Evolutionary conservation across 176 grass and related monocot species (phyloP).

Genomic region (Puya raimondii): DNA sequence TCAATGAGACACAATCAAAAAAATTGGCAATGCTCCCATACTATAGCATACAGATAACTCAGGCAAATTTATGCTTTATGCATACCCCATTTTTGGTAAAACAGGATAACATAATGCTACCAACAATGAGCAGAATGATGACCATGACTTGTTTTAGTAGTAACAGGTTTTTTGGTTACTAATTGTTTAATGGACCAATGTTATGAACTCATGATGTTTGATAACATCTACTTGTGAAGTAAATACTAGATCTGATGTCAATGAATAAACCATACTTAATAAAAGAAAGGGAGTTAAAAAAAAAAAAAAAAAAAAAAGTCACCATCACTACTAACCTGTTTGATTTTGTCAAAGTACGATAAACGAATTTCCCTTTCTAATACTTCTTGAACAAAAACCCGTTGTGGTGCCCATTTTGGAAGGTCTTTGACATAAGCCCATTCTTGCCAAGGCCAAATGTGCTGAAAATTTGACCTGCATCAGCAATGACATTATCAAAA

Average conservation of each 20-base stretch:
- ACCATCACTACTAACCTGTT: conserved; percentile 56
- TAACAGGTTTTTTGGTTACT: neutral
- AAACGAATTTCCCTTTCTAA: conserved; percentile 88
- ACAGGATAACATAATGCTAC: neutral
- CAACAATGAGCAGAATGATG: neutral
- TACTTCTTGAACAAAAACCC: conserved; percentile 98
- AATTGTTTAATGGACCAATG: neutral
- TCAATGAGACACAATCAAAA: no score
- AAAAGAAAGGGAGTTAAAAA: neutral
- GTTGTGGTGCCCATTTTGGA: conserved; percentile 82
- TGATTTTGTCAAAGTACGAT: conserved; percentile 95
- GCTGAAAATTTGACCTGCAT: conserved; percentile 87
- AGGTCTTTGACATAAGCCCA: conserved; percentile 93
- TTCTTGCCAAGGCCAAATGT: conserved; percentile 95
- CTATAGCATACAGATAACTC: no score
- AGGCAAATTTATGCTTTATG: no score
- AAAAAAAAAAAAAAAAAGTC: neutral
- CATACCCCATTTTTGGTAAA: neutral
- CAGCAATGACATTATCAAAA: conserved; percentile 18
- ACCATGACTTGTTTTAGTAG: neutral
- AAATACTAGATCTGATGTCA: neutral
- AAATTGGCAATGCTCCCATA: no score
- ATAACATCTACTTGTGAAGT: neutral
- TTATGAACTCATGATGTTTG: neutral
- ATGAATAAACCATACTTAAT: neutral